Conservation (phyloP, 192 early-diverging fungal species). For the Linnemannia schmuckeri region DNA sequence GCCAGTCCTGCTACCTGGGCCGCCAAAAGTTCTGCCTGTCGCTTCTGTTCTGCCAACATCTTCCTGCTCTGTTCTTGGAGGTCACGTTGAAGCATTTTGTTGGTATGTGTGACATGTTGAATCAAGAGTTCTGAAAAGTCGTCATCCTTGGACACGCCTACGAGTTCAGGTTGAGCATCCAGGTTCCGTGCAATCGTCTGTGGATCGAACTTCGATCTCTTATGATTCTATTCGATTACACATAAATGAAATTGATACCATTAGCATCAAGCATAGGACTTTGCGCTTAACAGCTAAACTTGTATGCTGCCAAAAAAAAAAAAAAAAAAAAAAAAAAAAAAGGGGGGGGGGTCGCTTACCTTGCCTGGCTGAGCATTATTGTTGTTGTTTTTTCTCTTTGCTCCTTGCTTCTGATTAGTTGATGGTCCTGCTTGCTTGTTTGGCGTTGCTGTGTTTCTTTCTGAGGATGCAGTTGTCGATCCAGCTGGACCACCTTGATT, state of each 20-base stretch:
- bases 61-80: conserved; percentile 28
- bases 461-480: background rate
- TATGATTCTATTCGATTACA: background rate
- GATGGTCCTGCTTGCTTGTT: background rate
- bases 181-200: conserved; percentile 18
- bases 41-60: conserved; percentile 34
- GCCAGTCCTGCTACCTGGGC: conserved; percentile 2
- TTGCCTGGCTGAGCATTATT: background rate
- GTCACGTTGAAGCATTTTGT: conserved; percentile 35
- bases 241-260: background rate
- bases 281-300: too few species aligned
- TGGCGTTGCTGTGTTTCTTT: background rate
- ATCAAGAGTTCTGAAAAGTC: conserved; percentile 38
- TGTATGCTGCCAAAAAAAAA: too few species aligned
- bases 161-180: conserved; percentile 40
- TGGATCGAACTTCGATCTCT: conserved; percentile 1
- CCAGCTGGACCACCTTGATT: background rate
- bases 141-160: conserved; percentile 26
- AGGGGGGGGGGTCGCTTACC: background rate
- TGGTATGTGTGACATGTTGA: conserved; percentile 39
- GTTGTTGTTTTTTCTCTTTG: background rate
- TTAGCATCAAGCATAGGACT: too few species aligned
- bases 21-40: conserved; percentile 15
- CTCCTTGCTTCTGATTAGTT: conserved; percentile 2
- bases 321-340: too few species aligned